phyloP scores from a whole-genome alignment of 306 rosid genomes.

The Acacia crassicarpa region DNA sequence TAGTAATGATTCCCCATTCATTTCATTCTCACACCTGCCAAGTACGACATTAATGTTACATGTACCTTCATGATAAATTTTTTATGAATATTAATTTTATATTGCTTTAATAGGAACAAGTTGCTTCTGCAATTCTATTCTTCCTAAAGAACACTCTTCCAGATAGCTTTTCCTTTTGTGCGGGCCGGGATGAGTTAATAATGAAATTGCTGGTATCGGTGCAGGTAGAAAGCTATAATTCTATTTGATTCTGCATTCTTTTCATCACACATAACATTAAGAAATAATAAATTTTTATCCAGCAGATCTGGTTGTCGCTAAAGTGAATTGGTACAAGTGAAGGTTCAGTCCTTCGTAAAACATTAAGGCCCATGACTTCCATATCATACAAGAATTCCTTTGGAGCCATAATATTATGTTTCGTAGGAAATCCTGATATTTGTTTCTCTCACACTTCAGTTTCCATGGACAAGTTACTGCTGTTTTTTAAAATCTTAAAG shows the following conservation, averaged over 20 bases:
- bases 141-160: constrained; percentile 51
- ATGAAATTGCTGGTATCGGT: constrained; percentile 29
- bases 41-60: not conserved
- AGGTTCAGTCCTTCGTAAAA: not conserved
- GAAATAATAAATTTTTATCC: not conserved
- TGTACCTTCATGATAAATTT: not conserved
- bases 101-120: constrained; percentile 41
- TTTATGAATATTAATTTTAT: not conserved
- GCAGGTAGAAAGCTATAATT: constrained; percentile 30
- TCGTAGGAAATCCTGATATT: not conserved
- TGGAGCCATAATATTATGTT: not conserved
- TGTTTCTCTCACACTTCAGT: not conserved
- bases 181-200: constrained; percentile 21
- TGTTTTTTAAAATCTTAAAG: not conserved
- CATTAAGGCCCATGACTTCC: not conserved
- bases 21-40: not conserved
- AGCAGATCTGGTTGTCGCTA: not conserved
- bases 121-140: constrained; percentile 40
- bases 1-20: not conserved
- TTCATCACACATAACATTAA: not conserved
- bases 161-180: constrained; percentile 32
- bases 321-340: not conserved
- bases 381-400: not conserved
- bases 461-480: constrained; percentile 1
- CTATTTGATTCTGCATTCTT: constrained; percentile 19